Conservation (phyloP, 2,329 filamentous ascomycete genomes). For the Cadophora malorum region DNA sequence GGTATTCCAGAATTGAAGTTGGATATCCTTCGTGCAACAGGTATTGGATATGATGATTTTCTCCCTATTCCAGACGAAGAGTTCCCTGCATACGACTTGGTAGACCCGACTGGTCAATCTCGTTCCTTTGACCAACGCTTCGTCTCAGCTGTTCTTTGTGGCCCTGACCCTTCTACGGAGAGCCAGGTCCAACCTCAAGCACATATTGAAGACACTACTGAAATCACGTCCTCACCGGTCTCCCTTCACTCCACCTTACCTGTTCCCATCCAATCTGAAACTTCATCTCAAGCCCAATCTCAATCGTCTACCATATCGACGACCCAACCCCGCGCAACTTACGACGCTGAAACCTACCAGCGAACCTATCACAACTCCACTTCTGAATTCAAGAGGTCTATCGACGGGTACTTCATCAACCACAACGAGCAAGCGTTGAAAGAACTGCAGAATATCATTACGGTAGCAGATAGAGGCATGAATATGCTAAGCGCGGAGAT, state of each 20-base stretch:
- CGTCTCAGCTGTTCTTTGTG: conserved; percentile 42
- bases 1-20: conserved; percentile 39
- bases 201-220: background rate
- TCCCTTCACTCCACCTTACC: background rate
- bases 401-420: conserved; percentile 45
- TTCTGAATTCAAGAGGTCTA: conserved; percentile 41
- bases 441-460: conserved; percentile 44
- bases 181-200: background rate
- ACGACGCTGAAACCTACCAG: conserved; percentile 44
- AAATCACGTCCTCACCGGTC: background rate
- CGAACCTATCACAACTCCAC: conserved; percentile 41
- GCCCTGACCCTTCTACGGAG: conserved; percentile 9
- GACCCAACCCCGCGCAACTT: conserved; percentile 25
- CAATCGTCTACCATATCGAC: background rate
- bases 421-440: conserved; percentile 43
- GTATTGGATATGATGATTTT: conserved; percentile 46
- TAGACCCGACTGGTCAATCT: conserved; percentile 36
- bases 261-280: background rate
- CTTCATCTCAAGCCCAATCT: background rate
- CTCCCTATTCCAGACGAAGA: conserved; percentile 28
- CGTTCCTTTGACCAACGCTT: conserved; percentile 45
- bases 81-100: conserved; percentile 41
- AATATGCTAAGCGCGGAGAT: conserved; percentile 35
- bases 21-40: conserved; percentile 41
- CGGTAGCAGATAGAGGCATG: conserved; percentile 44